phyloP scores from a whole-genome alignment of 1,284 basidiomycete genomes.

The Peniophora sp. region DNA sequence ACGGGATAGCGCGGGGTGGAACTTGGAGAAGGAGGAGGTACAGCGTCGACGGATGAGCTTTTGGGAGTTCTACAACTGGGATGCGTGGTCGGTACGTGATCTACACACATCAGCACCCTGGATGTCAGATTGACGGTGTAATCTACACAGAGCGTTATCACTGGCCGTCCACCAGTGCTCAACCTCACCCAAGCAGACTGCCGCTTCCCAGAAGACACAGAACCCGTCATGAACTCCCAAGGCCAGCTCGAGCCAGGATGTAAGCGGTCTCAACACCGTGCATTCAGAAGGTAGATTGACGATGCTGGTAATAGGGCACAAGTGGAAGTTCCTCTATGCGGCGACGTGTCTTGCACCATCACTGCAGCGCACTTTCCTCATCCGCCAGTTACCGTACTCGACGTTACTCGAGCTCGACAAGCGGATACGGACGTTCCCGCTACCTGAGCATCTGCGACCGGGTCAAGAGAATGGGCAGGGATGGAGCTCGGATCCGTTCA shows the following conservation, averaged over 20 bases:
- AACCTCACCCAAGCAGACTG: slow-evolving; percentile 39
- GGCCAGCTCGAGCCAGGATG: slow-evolving; percentile 34
- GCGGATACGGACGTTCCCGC: slow-evolving; percentile 35
- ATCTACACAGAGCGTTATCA: slow-evolving; percentile 31
- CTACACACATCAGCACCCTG: too few relatives aligned
- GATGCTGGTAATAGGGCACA: slow-evolving; percentile 26
- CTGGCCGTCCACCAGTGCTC: slow-evolving; percentile 39
- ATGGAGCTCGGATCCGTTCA: slow-evolving; percentile 31
- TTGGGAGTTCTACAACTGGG: slow-evolving; percentile 48
- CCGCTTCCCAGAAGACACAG: slow-evolving; percentile 39
- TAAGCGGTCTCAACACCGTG: slow-evolving; percentile 19
- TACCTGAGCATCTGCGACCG: slow-evolving; percentile 32
- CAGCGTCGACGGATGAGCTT: slow-evolving; percentile 42
- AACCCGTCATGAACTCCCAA: slow-evolving; percentile 19
- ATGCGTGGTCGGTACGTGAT: slow-evolving; percentile 38
- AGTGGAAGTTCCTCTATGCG: slow-evolving; percentile 39
- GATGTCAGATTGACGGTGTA: background rate
- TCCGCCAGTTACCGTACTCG: slow-evolving; percentile 27
- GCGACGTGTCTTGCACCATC: slow-evolving; percentile 36
- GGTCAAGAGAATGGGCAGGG: slow-evolving; percentile 20
- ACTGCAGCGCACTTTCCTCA: slow-evolving; percentile 33
- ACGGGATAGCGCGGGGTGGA: slow-evolving; percentile 45
- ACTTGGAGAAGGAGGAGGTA: slow-evolving; percentile 36
- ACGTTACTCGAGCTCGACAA: slow-evolving; percentile 37
- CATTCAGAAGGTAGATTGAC: too few relatives aligned